Conservation (phyloP, 164 flowering plant species). For the Vitis vinifera region ASM3070453v1 NC_081810.1:3440501-3441000, state of each 20-base stretch:
- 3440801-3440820: constrained; percentile 70
- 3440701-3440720: no score
- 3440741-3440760: background rate
- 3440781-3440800: background rate
- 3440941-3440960: constrained; percentile 83
- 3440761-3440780: background rate
- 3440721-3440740: background rate
- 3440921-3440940: constrained; percentile 93
- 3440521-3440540: no score
- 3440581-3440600: no score
- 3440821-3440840: constrained; percentile 30
- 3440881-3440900: constrained; percentile 78
- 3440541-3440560: no score
- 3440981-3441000: no score
- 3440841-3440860: constrained; percentile 33
- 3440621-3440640: no score
- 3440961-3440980: background rate
- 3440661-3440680: no score
- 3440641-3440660: no score
- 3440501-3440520: no score
- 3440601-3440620: no score
- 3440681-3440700: no score
- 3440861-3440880: constrained; percentile 65
- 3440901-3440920: constrained; percentile 71
- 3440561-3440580: no score